Base-by-base conservation (phyloP, 2,329 filamentous ascomycete genomes). In the Colletotrichum camelliae region DNA sequence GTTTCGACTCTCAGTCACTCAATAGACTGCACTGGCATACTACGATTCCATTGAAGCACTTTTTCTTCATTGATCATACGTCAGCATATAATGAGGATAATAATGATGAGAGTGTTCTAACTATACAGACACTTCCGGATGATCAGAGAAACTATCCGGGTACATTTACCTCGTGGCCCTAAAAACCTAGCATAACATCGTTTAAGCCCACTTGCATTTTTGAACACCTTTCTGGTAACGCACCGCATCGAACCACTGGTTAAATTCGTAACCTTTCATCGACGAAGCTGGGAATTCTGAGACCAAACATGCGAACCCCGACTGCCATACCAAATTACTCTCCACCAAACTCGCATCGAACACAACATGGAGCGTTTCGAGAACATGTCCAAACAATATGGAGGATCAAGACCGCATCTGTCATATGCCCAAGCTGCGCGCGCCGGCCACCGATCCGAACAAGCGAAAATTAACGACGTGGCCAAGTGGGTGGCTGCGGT, bases 331-430 rank as follows among this genome's bases (percentile, higher is more conserved):
- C 4, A 5, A 43, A 10, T 10, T n/a, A 7, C 39, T 43, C 39
- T 12, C 2, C 5, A 3, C 5, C 39, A 12, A 48, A 48, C 9
- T 48, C 18, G 5, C 1, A 6, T n/a, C 9, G 39, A 7, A 48
- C 18, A 48, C 39, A 48, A 48, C 0, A 48, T 48, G 39, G 39
- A 48, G 9, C 3, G 18, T 4, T n/a, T 10, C 0, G 18, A 21
- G 39, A n/a, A 48, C 1, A 2, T 12, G 9, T 2, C 5, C 1
- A 48, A 3, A 48, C n/a, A 2, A 1, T 48, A 1, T 48, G 3
- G n/a, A 12, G 39, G 10, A 48, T 1, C 39, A 48, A 9, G 39
- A 48, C 39, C 39, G 0, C 39, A 0, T 48, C 39, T 18, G 3
- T 48, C 3, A 4, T 48, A 5, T n/a, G 5, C 39, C 9, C 5